Conservation (phyloP, 345 rosid species). For the Salix suchowensis region DNA sequence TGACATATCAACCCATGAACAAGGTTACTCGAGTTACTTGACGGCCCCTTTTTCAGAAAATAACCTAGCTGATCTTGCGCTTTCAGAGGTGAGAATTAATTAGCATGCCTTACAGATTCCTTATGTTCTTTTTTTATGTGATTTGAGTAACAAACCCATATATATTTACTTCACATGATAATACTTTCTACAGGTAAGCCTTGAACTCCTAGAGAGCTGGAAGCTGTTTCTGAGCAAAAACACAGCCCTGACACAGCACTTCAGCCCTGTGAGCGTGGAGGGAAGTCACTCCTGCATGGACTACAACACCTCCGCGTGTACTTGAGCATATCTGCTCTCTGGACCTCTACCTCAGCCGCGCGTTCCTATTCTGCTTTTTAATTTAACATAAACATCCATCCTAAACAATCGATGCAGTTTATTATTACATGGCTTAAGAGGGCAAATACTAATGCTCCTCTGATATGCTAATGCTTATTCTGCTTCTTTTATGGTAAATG, state of each 20-base stretch:
- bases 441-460: not conserved
- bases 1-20: conserved; percentile 1
- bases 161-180: not conserved
- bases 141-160: not conserved
- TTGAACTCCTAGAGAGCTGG: not conserved
- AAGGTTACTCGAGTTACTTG: not conserved
- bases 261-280: not conserved
- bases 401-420: not conserved
- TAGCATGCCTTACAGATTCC: not conserved
- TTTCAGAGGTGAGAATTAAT: not conserved
- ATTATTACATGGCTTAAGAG: not conserved
- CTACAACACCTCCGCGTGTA: not conserved
- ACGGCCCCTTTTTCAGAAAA: not conserved
- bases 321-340: not conserved
- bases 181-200: not conserved
- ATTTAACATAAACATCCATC: not conserved
- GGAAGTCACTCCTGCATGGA: not conserved
- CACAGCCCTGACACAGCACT: not conserved
- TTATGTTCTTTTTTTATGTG: not conserved
- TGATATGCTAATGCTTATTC: not conserved
- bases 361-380: not conserved
- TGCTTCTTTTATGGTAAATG: not conserved
- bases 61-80: not conserved
- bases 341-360: not conserved
- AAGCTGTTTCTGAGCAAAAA: not conserved